These are phyloP conservation scores for Mucor velutinosus DNA, from an alignment of 371 early-diverging fungal species.

Conservation along the genomic window DNA sequence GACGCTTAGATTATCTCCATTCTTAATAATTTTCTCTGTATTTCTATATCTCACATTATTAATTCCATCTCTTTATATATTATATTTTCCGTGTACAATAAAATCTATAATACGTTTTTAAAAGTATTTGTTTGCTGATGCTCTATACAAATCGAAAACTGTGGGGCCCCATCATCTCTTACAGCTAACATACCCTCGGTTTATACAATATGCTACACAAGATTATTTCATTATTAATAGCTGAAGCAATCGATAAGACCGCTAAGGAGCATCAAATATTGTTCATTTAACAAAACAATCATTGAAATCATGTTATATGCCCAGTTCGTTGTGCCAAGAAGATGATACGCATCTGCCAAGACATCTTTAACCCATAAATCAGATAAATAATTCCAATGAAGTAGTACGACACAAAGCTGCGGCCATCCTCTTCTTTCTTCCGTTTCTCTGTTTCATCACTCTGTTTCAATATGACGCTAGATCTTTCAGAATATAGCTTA, in stretches of 20 bases:
- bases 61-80: not conserved
- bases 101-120: not conserved
- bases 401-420: not conserved
- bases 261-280: not conserved
- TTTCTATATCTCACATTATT: not conserved
- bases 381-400: not conserved
- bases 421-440: not conserved
- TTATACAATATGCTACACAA: not conserved
- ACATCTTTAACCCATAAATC: not conserved
- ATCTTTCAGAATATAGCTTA: constrained; percentile 3
- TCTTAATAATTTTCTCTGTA: not conserved
- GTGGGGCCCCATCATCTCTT: not conserved
- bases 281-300: not conserved
- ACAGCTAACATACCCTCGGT: not conserved
- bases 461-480: not conserved
- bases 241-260: not conserved
- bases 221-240: not conserved
- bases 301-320: not conserved
- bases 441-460: not conserved
- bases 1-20: constrained; percentile 22
- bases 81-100: not conserved
- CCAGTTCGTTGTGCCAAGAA: not conserved
- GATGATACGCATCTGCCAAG: constrained; percentile 1
- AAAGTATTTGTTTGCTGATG: not conserved
- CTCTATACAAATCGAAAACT: not conserved